A percentile compares a stretch with the other conserved stretches of the same genome.
These are phyloP conservation scores for Ceratocystis colombiana DNA, from an alignment of 2,329 filamentous ascomycete genomes.

Conservation along the genomic window DNA sequence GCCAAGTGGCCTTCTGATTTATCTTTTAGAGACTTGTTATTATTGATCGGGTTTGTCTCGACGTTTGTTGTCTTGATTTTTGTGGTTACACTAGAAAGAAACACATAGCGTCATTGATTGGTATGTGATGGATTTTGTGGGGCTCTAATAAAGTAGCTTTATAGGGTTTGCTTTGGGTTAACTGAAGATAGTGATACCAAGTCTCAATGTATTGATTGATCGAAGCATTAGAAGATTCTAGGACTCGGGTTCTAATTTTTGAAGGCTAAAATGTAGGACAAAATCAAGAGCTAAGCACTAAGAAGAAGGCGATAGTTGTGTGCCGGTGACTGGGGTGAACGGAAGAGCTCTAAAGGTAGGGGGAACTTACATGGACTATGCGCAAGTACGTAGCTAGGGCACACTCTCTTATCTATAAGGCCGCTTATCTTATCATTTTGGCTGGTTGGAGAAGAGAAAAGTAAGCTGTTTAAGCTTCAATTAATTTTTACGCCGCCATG, in stretches of 20 bases:
- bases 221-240: not conserved
- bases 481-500: not conserved
- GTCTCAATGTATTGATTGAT: not conserved
- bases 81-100: constrained; percentile 4
- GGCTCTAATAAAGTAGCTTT: not conserved
- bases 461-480: constrained; percentile 7
- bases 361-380: not conserved
- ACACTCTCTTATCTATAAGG: not conserved
- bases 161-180: not conserved
- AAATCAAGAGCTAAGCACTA: too few species aligned
- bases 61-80: not conserved
- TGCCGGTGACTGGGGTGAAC: too few species aligned
- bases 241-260: not conserved
- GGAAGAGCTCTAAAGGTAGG: not conserved
- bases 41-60: too few species aligned
- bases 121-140: not conserved
- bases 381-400: not conserved
- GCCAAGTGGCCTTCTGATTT: too few species aligned
- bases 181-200: too few species aligned
- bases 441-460: constrained; percentile 2
- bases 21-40: too few species aligned
- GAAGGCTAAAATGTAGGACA: too few species aligned
- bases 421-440: constrained; percentile 9
- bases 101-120: not conserved
- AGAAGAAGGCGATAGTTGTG: too few species aligned